Base-by-base conservation (phyloP, 257 asterid genomes). In the Cynanchum wilfordii region DNA sequence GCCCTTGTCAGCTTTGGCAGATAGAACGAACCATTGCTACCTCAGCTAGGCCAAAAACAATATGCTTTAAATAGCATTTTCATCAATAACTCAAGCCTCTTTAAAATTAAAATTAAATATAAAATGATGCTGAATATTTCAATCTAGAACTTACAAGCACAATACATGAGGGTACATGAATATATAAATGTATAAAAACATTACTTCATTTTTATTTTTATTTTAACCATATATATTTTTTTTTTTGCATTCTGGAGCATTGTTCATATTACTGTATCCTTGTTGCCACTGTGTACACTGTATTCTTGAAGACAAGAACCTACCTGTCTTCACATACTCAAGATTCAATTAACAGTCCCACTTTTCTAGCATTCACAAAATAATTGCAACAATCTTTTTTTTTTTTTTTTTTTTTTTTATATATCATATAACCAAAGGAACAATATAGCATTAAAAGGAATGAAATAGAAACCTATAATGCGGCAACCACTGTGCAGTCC, bases 401-500 rank as follows among this genome's bases (percentile, higher is more conserved):
- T 16, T 2, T 36, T 36, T 36, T 36, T 36, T 42, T 42, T 7
- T 42, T 8, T 42, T 42, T 5, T 42, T 1, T 42, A 7, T 40
- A 7, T 42, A 7, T 42, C 38, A 4, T 33, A 33, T 42, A 42
- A 63, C 25, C 47, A 51, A 70, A 52, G 42, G 22, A 65, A 44
- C 44, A 64, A 30, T 3, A 45, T 68, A 44, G 67, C 66, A 47
- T 66, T 63, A 22, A 52, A 70, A 73, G 52, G 70, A 54, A 74
- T 15, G 51, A 83, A 82, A 50, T 20, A 75, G 74, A 70, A 72
- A 90, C 88, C 81, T 82, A 84, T 75, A 77, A 85, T 62, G 77
- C 49, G 57, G 82, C 70, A 71, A 78, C 73, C 74, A 68, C 70
- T n/a, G 77, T 78, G 81, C 78, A 65, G 80, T 82, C 82, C 63